Conservation (phyloP, 345 rosid species). For the Rhodamnia rubescens region DNA sequence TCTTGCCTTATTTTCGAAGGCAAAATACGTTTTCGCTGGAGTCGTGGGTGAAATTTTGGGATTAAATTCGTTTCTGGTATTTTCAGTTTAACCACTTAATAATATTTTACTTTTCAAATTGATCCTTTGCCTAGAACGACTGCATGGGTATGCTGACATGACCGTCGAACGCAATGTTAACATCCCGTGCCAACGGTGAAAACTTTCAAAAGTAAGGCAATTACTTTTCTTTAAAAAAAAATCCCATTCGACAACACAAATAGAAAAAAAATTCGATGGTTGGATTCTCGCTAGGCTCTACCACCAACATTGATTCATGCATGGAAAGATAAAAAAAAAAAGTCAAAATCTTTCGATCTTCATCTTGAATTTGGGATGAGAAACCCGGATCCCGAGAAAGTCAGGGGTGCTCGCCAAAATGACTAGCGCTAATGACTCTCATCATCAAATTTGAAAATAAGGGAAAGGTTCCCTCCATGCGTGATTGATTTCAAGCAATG, state of each 20-base stretch:
- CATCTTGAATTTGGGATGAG: fast-evolving
- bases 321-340: neutral
- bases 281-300: neutral
- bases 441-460: fast-evolving
- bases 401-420: neutral
- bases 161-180: neutral
- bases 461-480: neutral
- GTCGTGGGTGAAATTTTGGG: neutral
- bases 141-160: neutral
- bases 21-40: neutral
- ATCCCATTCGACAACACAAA: neutral
- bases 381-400: fast-evolving
- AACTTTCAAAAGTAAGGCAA: neutral
- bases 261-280: neutral
- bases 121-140: neutral
- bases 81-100: neutral
- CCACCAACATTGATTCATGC: too few species aligned
- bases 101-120: neutral
- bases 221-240: neutral
- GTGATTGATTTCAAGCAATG: neutral
- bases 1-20: neutral
- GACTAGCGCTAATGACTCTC: fast-evolving
- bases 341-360: fast-evolving
- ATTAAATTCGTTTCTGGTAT: neutral
- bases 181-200: neutral